Percentiles rank a stretch among this genome's conserved stretches.
Conservation (phyloP, 31 red algal genomes). For the Endocladia muricata region DNA sequence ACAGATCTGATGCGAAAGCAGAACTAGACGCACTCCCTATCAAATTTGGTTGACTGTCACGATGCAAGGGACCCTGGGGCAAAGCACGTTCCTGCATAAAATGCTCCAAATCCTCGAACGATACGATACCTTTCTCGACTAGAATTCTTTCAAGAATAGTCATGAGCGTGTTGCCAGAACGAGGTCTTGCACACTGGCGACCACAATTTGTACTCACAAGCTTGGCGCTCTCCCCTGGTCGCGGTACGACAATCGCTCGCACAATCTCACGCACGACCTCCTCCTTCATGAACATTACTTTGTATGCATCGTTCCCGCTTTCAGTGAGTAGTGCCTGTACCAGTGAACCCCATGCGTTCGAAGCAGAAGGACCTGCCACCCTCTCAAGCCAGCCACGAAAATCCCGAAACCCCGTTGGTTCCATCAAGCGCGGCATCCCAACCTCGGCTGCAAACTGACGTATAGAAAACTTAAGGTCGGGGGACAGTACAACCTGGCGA, state of each 20-base stretch:
- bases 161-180: conserved; percentile 54
- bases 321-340: conserved; percentile 32
- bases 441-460: conserved; percentile 31
- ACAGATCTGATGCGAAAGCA: not conserved
- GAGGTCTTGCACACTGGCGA: conserved; percentile 39
- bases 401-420: conserved; percentile 65
- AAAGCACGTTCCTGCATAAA: conserved; percentile 22
- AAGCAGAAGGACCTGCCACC: conserved; percentile 23
- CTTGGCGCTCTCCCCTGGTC: conserved; percentile 48
- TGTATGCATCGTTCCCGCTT: conserved; percentile 2
- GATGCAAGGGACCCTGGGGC: not conserved
- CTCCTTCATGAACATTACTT: conserved; percentile 31
- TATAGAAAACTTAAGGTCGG: conserved; percentile 19
- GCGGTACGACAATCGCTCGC: conserved; percentile 41
- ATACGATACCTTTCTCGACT: conserved; percentile 19
- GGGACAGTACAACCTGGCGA: conserved; percentile 35
- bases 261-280: conserved; percentile 58
- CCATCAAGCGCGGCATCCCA: conserved; percentile 32
- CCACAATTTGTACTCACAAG: conserved; percentile 73
- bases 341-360: conserved; percentile 26
- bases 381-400: conserved; percentile 62
- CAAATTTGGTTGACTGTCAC: not conserved
- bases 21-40: not conserved
- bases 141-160: conserved; percentile 56
- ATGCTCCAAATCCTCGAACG: conserved; percentile 9